Base-by-base conservation (phyloP, 2,329 filamentous ascomycete species). In the Aspergillus aculeatus region DNA sequence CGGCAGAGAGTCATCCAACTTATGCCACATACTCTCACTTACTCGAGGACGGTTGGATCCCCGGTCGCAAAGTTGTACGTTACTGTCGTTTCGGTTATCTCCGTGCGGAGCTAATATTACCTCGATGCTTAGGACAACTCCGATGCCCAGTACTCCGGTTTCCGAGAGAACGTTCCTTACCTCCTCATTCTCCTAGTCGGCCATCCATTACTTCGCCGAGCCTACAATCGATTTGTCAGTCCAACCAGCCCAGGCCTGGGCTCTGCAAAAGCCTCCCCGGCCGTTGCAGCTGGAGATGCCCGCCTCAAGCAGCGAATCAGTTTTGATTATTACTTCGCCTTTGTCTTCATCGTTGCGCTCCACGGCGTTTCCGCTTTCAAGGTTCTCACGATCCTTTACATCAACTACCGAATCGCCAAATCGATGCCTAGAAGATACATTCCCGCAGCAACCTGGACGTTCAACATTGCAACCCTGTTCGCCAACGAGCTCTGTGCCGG, bases 331-430 rank as follows among this genome's bases (percentile, higher is more conserved):
- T 78, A 77, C 31, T 99, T 97, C 75, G 91, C 92, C 4, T 71
- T 91, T 9, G 71, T 96, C 47, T 96, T 96, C 72, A 82, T 98
- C 9, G 71, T 85, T 41, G 89, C 84, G 4, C 80, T 99, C 12
- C 92, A 99, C 74, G 96, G 95, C 4, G 84, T 96, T 56, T 97
- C 94, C 0, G 85, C 88, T 0, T 75, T 91, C 65, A 99, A 99
- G 75, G 85, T 99, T 16, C 75, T 97, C 2, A 62, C 82, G 0
- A 96, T 99, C 55, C 78, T 99, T 12, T 90, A 85, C 64, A 71
- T 89, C 65, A 99, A 99, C 75, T 97, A 90, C 78, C 84, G 84
- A 60, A 81, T 99, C 47, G 91, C 87, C 12, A 96, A 86, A 5
- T 78, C 78, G 47, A 75, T 96, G 12, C 91, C 92, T 10, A 85